Conservation (phyloP, 2,329 filamentous ascomycete species). For the Westerdykella ornata region DNA sequence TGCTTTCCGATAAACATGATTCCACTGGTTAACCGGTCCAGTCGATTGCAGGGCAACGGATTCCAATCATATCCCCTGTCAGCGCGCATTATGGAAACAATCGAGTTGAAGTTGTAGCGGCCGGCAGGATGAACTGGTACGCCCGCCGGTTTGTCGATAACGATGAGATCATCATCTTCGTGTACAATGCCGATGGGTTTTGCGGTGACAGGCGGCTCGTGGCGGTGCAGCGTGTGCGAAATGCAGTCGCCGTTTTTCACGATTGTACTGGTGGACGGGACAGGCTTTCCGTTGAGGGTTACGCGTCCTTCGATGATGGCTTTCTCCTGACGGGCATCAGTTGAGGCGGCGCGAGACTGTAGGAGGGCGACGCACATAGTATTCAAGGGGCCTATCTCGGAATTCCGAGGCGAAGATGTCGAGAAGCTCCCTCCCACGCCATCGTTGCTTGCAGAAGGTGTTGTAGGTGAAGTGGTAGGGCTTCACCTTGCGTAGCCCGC, state of each 20-base stretch:
- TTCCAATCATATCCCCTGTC: conserved; percentile 57
- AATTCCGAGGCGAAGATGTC: conserved; percentile 92
- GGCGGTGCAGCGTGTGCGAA: conserved; percentile 87
- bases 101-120: conserved; percentile 90
- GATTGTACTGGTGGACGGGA: conserved; percentile 58
- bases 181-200: conserved; percentile 75
- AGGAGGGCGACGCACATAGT: conserved; percentile 56
- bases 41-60: conserved; percentile 75
- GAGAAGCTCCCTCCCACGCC: conserved; percentile 72
- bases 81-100: conserved; percentile 86
- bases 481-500: conserved; percentile 71
- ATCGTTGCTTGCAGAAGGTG: conserved; percentile 88
- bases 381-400: conserved; percentile 74
- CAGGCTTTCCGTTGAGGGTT: conserved; percentile 66
- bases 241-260: conserved; percentile 87
- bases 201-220: conserved; percentile 86
- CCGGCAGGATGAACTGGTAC: conserved; percentile 93
- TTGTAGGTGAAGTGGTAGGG: conserved; percentile 95
- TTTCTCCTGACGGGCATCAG: conserved; percentile 34
- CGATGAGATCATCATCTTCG: conserved; percentile 87
- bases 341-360: background rate
- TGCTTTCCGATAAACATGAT: conserved; percentile 98
- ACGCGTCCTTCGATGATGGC: conserved; percentile 78
- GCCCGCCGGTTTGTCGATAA: conserved; percentile 94
- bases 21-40: conserved; percentile 88